These are phyloP conservation scores for Entoloma clypeatum DNA, from an alignment of 1,284 basidiomycete genomes.

Conservation along the genomic window DNA sequence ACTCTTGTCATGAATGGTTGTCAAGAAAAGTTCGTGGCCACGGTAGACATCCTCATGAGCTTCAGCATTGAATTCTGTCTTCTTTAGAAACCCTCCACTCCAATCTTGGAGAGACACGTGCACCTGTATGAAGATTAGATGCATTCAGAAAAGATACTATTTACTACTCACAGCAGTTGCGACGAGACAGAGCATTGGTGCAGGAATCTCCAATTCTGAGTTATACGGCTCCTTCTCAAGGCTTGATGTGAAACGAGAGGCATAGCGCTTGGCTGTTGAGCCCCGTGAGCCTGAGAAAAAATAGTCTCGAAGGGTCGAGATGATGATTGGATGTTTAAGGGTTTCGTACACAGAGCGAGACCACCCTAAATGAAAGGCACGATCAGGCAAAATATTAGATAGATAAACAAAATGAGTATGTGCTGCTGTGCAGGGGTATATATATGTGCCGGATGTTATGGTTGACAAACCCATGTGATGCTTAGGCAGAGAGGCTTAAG, in stretches of 20 bases:
- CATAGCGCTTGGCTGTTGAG: slow-evolving; percentile 1
- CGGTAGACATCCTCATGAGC: slow-evolving; percentile 12
- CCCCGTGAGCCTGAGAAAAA: slow-evolving; percentile 6
- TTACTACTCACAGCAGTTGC: slow-evolving; percentile 4
- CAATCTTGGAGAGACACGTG: slow-evolving; percentile 14
- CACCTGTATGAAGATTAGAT: slow-evolving; percentile 1
- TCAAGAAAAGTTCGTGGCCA: slow-evolving; percentile 9
- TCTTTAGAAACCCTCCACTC: slow-evolving; percentile 9
- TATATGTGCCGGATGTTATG: no score
- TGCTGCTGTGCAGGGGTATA: slow-evolving; percentile 4
- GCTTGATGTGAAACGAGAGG: slow-evolving; percentile 7
- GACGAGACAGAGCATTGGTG: slow-evolving; percentile 9
- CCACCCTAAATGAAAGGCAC: no score
- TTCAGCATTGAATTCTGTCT: slow-evolving; percentile 14
- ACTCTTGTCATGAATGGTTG: slow-evolving; percentile 6
- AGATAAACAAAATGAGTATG: neutral
- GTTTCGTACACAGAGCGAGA: slow-evolving; percentile 3
- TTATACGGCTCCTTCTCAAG: slow-evolving; percentile 1
- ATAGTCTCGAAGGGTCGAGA: slow-evolving; percentile 8
- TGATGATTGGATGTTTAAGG: slow-evolving; percentile 12
- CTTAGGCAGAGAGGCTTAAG: no score
- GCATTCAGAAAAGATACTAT: neutral
- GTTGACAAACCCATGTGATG: no score
- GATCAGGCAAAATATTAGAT: neutral
- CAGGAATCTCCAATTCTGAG: slow-evolving; percentile 11